Evolutionary conservation across 2,329 filamentous ascomycete genomes (phyloP).

Genomic region (Leptographium radiaticola): DNA sequence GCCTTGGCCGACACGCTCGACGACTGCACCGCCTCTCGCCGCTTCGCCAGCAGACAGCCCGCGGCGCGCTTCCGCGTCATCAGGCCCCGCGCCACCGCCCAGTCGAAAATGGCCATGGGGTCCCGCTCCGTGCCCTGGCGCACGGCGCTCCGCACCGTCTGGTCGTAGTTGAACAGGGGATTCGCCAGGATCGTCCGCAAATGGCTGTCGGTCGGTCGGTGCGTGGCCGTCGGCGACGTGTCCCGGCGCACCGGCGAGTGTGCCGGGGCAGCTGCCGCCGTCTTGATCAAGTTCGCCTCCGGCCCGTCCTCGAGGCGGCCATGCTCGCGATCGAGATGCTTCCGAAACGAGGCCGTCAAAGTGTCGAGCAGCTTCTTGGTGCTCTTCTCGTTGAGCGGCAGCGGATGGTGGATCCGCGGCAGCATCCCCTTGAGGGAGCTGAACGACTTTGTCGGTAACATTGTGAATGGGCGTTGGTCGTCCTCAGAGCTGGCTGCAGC

Average conservation of each 20-base stretch:
- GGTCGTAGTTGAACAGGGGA: slow-evolving; percentile 34
- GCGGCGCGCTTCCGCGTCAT: slow-evolving; percentile 41
- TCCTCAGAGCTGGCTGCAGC: background rate
- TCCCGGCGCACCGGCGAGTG: background rate
- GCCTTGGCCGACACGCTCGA: slow-evolving; percentile 18
- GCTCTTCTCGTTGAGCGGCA: slow-evolving; percentile 35
- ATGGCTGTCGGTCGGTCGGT: slow-evolving; percentile 33
- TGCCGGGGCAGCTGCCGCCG: background rate
- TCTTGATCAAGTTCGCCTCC: background rate
- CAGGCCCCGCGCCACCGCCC: slow-evolving; percentile 40
- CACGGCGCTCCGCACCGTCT: slow-evolving; percentile 16
- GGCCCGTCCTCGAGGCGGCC: slow-evolving; percentile 26
- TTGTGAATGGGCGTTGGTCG: slow-evolving; percentile 8
- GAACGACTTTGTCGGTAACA: slow-evolving; percentile 24
- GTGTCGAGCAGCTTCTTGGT: slow-evolving; percentile 41
- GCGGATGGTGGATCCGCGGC: slow-evolving; percentile 36
- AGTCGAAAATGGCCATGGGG: slow-evolving; percentile 42
- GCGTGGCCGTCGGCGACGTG: background rate
- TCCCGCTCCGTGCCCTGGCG: slow-evolving; percentile 18
- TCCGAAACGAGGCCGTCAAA: slow-evolving; percentile 43
- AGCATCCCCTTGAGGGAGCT: slow-evolving; percentile 27
- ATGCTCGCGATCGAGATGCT: slow-evolving; percentile 44
- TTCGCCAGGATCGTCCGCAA: slow-evolving; percentile 44
- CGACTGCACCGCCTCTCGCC: slow-evolving; percentile 24
- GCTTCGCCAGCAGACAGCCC: slow-evolving; percentile 38